phyloP scores from a whole-genome alignment of 1,284 basidiomycete genomes.

The Sporisorium exsertum region DNA sequence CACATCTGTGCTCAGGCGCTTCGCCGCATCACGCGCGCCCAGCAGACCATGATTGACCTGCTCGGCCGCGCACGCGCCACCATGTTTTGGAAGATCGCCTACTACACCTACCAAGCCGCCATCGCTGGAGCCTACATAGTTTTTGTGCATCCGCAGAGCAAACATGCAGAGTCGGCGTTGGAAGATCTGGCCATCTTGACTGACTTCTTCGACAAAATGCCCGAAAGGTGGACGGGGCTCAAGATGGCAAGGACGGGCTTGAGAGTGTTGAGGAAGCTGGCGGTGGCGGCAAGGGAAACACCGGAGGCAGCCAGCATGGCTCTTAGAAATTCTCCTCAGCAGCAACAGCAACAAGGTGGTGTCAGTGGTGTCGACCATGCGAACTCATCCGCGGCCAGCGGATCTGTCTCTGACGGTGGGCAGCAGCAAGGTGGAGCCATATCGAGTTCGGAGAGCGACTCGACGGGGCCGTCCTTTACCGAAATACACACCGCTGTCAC shows the following conservation, averaged over 20 bases:
- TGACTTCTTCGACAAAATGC: constrained; percentile 46
- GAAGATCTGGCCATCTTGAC: constrained; percentile 39
- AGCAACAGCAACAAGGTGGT: background rate
- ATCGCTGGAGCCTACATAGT: constrained; percentile 45
- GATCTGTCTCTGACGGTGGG: background rate
- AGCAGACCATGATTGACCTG: constrained; percentile 40
- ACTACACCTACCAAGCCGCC: constrained; percentile 46
- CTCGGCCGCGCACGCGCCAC: constrained; percentile 32
- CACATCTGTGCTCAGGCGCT: constrained; percentile 43
- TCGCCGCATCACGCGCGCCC: constrained; percentile 35
- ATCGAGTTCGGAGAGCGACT: background rate
- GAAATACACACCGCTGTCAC: background rate
- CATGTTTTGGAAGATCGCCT: constrained; percentile 52
- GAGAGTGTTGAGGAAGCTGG: constrained; percentile 44
- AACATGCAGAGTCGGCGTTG: constrained; percentile 31
- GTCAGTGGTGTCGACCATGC: background rate
- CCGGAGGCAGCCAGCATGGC: constrained; percentile 38
- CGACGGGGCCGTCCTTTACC: background rate
- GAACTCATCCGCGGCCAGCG: background rate
- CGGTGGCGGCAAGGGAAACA: constrained; percentile 38
- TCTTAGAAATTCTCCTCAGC: no score
- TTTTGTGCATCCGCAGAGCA: constrained; percentile 41
- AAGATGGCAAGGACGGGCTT: constrained; percentile 44
- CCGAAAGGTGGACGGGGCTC: constrained; percentile 42
- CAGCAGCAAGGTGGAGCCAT: background rate